These are phyloP conservation scores for Niveomyces coronatus DNA, from an alignment of 2,329 filamentous ascomycete genomes.

Conservation along the genomic window DNA sequence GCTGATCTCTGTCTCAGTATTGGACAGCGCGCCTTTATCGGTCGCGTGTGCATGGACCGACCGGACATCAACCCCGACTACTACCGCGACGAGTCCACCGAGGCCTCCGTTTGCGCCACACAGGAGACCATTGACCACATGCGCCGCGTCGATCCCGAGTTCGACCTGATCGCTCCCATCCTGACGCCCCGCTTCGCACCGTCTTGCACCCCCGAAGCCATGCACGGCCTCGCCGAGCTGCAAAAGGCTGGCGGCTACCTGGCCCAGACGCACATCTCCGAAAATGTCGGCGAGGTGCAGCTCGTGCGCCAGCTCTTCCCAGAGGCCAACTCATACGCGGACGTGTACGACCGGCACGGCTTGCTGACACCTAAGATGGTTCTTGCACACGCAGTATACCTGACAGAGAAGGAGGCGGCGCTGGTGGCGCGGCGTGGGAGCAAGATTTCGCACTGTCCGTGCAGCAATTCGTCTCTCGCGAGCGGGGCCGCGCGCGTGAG, in stretches of 20 bases:
- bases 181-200: constrained; percentile 66
- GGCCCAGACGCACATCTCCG: constrained; percentile 82
- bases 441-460: constrained; percentile 78
- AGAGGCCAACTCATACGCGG: constrained; percentile 51
- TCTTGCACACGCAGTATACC: constrained; percentile 75
- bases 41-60: constrained; percentile 90
- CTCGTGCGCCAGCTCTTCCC: constrained; percentile 66
- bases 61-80: constrained; percentile 54
- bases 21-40: constrained; percentile 85
- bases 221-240: constrained; percentile 54
- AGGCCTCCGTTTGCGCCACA: constrained; percentile 46
- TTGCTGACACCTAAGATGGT: constrained; percentile 66
- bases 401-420: constrained; percentile 54
- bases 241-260: constrained; percentile 53
- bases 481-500: constrained; percentile 70
- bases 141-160: constrained; percentile 50
- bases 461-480: constrained; percentile 73
- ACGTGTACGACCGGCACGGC: constrained; percentile 65
- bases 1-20: constrained; percentile 67
- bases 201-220: constrained; percentile 47
- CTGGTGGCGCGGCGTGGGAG: constrained; percentile 51
- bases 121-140: constrained; percentile 55
- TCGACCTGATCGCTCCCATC: constrained; percentile 62
- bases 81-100: constrained; percentile 65
- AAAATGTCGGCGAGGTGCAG: constrained; percentile 64